Base-by-base conservation (phyloP, 345 rosid genomes). In the Salix suchowensis region DNA sequence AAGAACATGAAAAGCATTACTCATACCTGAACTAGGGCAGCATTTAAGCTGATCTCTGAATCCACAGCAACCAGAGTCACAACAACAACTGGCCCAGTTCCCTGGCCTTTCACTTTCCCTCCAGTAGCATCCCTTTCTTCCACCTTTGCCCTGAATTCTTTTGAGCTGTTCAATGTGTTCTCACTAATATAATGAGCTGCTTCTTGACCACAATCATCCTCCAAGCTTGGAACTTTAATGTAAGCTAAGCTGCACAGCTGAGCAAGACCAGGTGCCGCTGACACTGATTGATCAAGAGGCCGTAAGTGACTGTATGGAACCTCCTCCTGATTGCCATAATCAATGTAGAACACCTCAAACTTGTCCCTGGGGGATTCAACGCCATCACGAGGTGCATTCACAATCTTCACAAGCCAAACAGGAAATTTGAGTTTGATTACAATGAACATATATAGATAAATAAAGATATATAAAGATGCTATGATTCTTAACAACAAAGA, bases 171-270 rank as follows among this genome's bases (percentile, higher is more conserved):
- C 52, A 94, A 73, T 3, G 96, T 89, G 71, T 73, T 80, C 54
- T 72, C 89, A 75, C 94, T 92, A 75, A 96, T 82, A 82, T 79
- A 96, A 74, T 88, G 88, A 37, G 97, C 99, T 8, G 98, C 96
- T 71, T 94, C 98, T 54, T 82, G 82, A 67, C 99, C 98, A 62
- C 81, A 94, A 80, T 96, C 98, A 18, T 92, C 97, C 68, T 89
- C 93, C 78, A 92, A 69, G 82, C 77, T 74, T 67, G 99, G 98
- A 75, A 94, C 97, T 88, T 90, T 96, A 8, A 96, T 60, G 87
- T 91, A 91, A 54, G 98, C 98, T 70, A 96, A 93, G 82, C 89
- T 89, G 86, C 99, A 94, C 32, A 96, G 84, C 90, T 96, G 98
- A 74, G 98, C 97, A 61, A 94, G 92, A 61, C 90, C 90, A 54